Evolutionary conservation across 805 yeast species (phyloP).

Genomic region (Jamesozyma hellenica): DNA sequence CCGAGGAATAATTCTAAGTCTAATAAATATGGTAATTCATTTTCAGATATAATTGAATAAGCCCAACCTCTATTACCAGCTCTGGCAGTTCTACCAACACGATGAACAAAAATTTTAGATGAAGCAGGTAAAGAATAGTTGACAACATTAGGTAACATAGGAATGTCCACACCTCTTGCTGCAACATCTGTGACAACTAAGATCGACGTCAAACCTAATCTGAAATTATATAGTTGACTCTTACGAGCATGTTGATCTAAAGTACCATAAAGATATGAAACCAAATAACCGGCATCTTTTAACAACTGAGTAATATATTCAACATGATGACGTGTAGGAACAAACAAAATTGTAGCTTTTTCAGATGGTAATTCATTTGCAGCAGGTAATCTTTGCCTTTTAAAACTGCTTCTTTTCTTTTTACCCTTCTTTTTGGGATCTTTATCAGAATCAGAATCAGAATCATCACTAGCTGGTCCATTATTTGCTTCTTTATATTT

Average conservation of each 20-base stretch:
- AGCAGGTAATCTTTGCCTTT: conserved; percentile 54
- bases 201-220: conserved; percentile 74
- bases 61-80: conserved; percentile 99
- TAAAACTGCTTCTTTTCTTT: conserved; percentile 33
- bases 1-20: conserved; percentile 89
- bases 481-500: conserved; percentile 41
- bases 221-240: conserved; percentile 74
- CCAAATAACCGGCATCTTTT: conserved; percentile 72
- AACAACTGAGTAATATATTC: conserved; percentile 73
- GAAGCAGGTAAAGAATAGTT: conserved; percentile 86
- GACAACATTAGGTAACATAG: conserved; percentile 87
- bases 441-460: conserved; percentile 30
- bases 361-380: conserved; percentile 81
- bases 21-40: conserved; percentile 79
- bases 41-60: conserved; percentile 73
- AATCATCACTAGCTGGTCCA: conserved; percentile 43
- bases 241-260: conserved; percentile 92
- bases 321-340: conserved; percentile 96
- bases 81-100: conserved; percentile 99
- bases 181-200: conserved; percentile 96
- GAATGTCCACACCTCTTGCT: conserved; percentile 98
- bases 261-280: conserved; percentile 86
- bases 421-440: conserved; percentile 21
- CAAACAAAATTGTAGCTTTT: conserved; percentile 83
- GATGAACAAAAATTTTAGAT: conserved; percentile 87